phyloP scores from a whole-genome alignment of 306 rosid species.

The Oemleria cerasiformis region DNA sequence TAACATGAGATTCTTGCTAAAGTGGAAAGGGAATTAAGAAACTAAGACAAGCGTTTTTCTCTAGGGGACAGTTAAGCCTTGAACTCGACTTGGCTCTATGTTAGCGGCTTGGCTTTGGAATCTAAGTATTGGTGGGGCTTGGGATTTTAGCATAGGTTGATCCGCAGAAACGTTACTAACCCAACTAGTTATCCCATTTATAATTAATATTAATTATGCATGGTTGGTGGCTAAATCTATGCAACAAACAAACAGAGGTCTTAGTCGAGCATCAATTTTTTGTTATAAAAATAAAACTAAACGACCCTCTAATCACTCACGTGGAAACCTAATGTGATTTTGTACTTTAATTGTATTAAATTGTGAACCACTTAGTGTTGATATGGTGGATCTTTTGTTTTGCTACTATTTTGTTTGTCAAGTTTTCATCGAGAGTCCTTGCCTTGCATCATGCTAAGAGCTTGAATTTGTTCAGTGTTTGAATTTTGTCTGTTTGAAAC shows the following conservation, averaged over 20 bases:
- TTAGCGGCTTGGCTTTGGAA: neutral
- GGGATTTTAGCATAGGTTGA: neutral
- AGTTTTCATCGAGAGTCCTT: neutral
- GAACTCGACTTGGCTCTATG: neutral
- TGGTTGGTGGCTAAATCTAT: neutral
- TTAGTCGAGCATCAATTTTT: neutral
- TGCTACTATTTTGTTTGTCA: neutral
- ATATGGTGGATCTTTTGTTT: neutral
- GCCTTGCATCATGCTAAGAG: too few species aligned
- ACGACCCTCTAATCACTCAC: neutral
- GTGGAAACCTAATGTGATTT: neutral
- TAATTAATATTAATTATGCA: neutral
- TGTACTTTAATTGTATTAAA: neutral
- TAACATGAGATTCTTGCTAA: constrained; percentile 18
- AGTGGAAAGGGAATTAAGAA: neutral
- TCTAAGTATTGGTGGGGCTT: neutral
- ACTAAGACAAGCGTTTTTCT: neutral
- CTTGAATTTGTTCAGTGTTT: too few species aligned
- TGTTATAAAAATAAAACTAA: neutral
- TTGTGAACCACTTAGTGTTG: neutral
- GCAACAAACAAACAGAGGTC: neutral
- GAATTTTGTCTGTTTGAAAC: too few species aligned
- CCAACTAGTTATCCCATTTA: constrained; percentile 2
- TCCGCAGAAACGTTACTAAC: neutral
- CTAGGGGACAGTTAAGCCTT: neutral